Evolutionary conservation across 1,284 basidiomycete genomes (phyloP), one percentile per base, ranked within the genome.

Genomic region (Ceratobasidium sp.): DNA sequence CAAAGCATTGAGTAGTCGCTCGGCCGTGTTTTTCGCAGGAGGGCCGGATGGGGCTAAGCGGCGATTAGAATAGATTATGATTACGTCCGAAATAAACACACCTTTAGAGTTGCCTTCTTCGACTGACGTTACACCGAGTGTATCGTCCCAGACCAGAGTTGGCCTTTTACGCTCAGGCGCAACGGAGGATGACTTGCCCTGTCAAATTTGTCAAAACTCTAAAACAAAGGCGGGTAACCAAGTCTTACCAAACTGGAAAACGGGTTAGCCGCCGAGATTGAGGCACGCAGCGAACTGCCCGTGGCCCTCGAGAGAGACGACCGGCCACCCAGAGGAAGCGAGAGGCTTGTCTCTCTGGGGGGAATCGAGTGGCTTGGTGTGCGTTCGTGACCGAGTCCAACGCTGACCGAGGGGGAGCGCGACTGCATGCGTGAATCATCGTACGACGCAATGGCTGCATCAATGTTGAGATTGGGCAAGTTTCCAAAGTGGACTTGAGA

Each of bases 401-500:
- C 60, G 40, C 47, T 45, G 22, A 64, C 60, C 6, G 60, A 64
- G 8, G 60, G 60, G 3, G 60, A 64, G 32, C 43, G 60, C 31
- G 60, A 64, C 32, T 38, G n/a, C 60, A 64, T 64, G 6, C 47
- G 31, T 22, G 45, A 38, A 42, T 64, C 60, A 22, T 64, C 60
- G 20, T 64, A 47, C 2, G 60, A 49, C 22, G 60, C 45, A 42
- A 64, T 64, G 15, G 60, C 49, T 32, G 60, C 60, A 25, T 64
- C 60, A 20, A 64, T 64, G 31, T 64, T 50, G 32, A 64, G 47
- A 32, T 64, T 50, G 43, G 57, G 57, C 29, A 58, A 27, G 3
- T 15, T 29, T 3, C 49, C 60, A 52, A 64, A 64, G 22, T 64
- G 60, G 22, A 64, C 60, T 50, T 64, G 60, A 10, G 60, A 64